Percentiles rank a stretch among this genome's conserved stretches.
Evolutionary conservation across 2,329 filamentous ascomycete genomes (phyloP).

Genomic region (Endocalyx cinctus): DNA sequence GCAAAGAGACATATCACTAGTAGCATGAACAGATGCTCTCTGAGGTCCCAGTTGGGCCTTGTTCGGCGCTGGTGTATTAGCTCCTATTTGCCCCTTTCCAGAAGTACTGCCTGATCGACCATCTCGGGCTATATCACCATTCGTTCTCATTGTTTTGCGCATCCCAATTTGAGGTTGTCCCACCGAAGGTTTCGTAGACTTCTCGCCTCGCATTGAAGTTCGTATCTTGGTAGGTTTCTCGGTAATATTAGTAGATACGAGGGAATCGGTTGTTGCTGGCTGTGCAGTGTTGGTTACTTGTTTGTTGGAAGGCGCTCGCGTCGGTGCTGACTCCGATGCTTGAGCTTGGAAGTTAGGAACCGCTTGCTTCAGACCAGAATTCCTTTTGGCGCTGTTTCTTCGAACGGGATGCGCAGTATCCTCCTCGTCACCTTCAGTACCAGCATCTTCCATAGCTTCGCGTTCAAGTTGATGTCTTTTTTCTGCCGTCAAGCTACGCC

Average conservation of each 20-base stretch:
- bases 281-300: no score
- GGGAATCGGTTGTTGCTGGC: no score
- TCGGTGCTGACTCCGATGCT: no score
- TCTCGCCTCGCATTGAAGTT: constrained; percentile 41
- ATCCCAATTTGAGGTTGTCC: constrained; percentile 15
- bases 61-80: no score
- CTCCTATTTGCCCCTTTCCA: no score
- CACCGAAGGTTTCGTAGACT: constrained; percentile 11
- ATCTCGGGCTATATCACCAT: neutral
- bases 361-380: constrained; percentile 30
- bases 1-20: no score
- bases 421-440: constrained; percentile 41
- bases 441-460: constrained; percentile 51
- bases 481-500: constrained; percentile 60
- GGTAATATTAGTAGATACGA: no score
- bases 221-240: constrained; percentile 31
- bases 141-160: constrained; percentile 25
- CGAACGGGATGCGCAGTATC: constrained; percentile 23
- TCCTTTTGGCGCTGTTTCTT: constrained; percentile 33
- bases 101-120: no score
- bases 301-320: no score
- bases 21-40: no score
- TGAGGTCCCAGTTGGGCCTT: no score
- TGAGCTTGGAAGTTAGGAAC: constrained; percentile 7
- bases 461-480: constrained; percentile 58